Conservation (phyloP, 345 rosid species). For the Rhizophora apiculata region DNA sequence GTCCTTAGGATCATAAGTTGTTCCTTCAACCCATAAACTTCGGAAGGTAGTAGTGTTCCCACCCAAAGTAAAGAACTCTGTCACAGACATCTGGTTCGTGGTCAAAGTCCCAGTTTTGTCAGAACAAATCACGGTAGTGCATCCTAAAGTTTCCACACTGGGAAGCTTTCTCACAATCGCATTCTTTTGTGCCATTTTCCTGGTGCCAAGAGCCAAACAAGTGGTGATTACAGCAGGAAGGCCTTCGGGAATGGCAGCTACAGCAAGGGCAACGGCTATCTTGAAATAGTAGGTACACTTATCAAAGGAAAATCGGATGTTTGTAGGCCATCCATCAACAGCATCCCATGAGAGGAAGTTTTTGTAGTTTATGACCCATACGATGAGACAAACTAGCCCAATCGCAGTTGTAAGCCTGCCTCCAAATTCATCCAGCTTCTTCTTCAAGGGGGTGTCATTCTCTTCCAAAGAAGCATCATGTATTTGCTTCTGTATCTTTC, state of each 20-base stretch:
- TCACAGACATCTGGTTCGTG: slow-evolving; percentile 90
- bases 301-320: slow-evolving; percentile 68
- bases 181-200: slow-evolving; percentile 95
- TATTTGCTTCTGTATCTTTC: slow-evolving; percentile 84
- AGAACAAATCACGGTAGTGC: slow-evolving; percentile 96
- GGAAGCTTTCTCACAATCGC: slow-evolving; percentile 89
- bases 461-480: slow-evolving; percentile 83
- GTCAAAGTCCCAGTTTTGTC: slow-evolving; percentile 94
- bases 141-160: slow-evolving; percentile 91
- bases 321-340: slow-evolving; percentile 67
- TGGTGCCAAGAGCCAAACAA: slow-evolving; percentile 79
- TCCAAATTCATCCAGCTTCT: slow-evolving; percentile 88
- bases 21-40: slow-evolving; percentile 71
- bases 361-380: slow-evolving; percentile 82
- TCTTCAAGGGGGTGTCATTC: slow-evolving; percentile 80
- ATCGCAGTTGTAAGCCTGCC: slow-evolving; percentile 67
- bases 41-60: slow-evolving; percentile 51
- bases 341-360: slow-evolving; percentile 77
- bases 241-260: slow-evolving; percentile 96
- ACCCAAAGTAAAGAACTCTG: slow-evolving; percentile 74
- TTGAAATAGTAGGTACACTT: slow-evolving; percentile 93
- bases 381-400: slow-evolving; percentile 69
- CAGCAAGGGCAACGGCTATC: slow-evolving; percentile 92
- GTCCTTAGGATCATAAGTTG: slow-evolving; percentile 94
- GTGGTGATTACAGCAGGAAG: slow-evolving; percentile 95